A percentile compares a stretch with the other conserved stretches of the same genome.
These are phyloP conservation scores for Stereocaulon alpinum DNA, from an alignment of 495 filamentous ascomycete species.

Conservation along the genomic window DNA sequence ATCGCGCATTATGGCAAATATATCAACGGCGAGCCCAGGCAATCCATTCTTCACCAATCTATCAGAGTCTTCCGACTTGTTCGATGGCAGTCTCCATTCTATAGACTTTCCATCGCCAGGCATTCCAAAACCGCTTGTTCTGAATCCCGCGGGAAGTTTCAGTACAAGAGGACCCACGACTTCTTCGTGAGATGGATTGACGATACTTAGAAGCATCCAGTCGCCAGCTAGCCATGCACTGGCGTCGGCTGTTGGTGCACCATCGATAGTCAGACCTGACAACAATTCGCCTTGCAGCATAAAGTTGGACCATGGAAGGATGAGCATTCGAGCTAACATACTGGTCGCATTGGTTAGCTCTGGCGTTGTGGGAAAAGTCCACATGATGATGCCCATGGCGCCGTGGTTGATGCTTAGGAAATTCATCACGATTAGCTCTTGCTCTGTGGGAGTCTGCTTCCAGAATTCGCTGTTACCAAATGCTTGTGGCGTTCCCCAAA, in stretches of 20 bases:
- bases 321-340: constrained; percentile 21
- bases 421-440: constrained; percentile 50
- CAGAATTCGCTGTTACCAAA: constrained; percentile 56
- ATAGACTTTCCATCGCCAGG: neutral
- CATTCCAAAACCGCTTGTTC: neutral
- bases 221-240: neutral
- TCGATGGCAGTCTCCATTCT: neutral
- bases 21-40: neutral
- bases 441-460: constrained; percentile 42
- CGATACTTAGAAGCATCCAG: neutral
- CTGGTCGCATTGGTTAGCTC: constrained; percentile 22
- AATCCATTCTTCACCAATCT: neutral
- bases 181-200: neutral
- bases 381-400: constrained; percentile 40
- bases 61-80: neutral
- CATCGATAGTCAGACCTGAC: neutral
- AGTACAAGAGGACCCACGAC: neutral
- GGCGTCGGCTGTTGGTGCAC: neutral
- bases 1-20: neutral
- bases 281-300: neutral
- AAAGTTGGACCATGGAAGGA: neutral
- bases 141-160: neutral
- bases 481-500: constrained; percentile 52
- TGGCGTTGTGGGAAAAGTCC: constrained; percentile 26
- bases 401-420: constrained; percentile 53